Evolutionary conservation across 2,329 filamentous ascomycete genomes (phyloP).

Genomic region (Pseudogymnoascus sp.): DNA sequence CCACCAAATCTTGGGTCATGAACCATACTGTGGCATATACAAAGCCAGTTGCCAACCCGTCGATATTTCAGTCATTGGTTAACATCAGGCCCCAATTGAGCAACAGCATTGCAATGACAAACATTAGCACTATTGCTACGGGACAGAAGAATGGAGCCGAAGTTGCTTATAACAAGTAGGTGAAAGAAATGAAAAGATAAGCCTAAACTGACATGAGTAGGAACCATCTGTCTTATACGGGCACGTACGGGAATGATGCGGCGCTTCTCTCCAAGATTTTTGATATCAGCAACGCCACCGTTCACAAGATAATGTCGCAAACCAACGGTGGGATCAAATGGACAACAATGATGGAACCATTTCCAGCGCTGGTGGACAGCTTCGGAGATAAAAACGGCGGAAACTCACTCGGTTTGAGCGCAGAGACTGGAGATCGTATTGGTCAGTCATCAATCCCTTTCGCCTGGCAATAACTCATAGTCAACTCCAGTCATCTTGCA

Average conservation of each 20-base stretch:
- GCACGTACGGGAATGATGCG: slow-evolving; percentile 3
- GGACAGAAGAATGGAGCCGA: not conserved
- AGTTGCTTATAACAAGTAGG: not conserved
- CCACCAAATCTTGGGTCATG: slow-evolving; percentile 11
- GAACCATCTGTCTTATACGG: slow-evolving; percentile 8
- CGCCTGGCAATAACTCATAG: not conserved
- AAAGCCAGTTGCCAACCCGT: slow-evolving; percentile 10
- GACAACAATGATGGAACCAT: not conserved
- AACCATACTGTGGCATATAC: slow-evolving; percentile 4
- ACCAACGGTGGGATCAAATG: slow-evolving; percentile 1
- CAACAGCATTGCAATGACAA: not conserved
- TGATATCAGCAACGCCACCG: slow-evolving; percentile 8
- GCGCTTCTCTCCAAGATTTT: slow-evolving; percentile 10
- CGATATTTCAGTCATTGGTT: not conserved
- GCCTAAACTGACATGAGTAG: not conserved
- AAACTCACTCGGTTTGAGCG: not conserved
- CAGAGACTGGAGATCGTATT: slow-evolving; percentile 2
- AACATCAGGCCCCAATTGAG: not conserved
- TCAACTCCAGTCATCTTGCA: not conserved
- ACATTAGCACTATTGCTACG: not conserved
- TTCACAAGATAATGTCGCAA: slow-evolving; percentile 5
- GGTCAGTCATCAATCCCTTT: not conserved
- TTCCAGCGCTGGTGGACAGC: not conserved
- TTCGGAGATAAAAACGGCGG: slow-evolving; percentile 5
- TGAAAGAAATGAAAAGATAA: not conserved